Percentiles rank a stretch among this genome's conserved stretches.
Conservation (phyloP, 2,329 filamentous ascomycete genomes). For the Trichophyton equinum region DNA sequence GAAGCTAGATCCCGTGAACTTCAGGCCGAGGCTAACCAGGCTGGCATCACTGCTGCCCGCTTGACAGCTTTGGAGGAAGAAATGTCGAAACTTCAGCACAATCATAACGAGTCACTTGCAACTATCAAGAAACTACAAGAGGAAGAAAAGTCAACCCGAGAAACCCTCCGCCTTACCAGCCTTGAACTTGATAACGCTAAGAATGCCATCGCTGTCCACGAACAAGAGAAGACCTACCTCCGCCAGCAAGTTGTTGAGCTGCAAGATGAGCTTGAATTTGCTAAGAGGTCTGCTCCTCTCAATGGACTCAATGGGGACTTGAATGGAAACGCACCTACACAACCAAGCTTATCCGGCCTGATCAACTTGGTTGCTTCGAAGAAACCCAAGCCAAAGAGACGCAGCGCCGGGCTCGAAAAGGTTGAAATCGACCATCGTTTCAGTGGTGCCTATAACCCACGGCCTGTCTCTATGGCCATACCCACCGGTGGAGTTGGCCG, state of each 20-base stretch:
- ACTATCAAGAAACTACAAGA: slow-evolving; percentile 93
- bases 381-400: slow-evolving; percentile 70
- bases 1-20: slow-evolving; percentile 86
- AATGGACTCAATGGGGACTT: slow-evolving; percentile 52
- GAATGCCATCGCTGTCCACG: slow-evolving; percentile 60
- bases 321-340: slow-evolving; percentile 47
- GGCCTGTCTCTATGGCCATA: slow-evolving; percentile 92
- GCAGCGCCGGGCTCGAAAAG: slow-evolving; percentile 78
- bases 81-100: slow-evolving; percentile 80
- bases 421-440: slow-evolving; percentile 71
- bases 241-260: slow-evolving; percentile 80
- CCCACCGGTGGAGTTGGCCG: slow-evolving; percentile 40
- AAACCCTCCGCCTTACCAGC: slow-evolving; percentile 66
- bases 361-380: slow-evolving; percentile 96
- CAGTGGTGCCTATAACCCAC: slow-evolving; percentile 83
- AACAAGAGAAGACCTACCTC: slow-evolving; percentile 73
- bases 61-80: slow-evolving; percentile 88
- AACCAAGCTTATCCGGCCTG: slow-evolving; percentile 56
- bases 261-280: slow-evolving; percentile 81
- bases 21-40: slow-evolving; percentile 93
- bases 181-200: slow-evolving; percentile 70
- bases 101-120: slow-evolving; percentile 76
- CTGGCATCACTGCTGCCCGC: slow-evolving; percentile 84
- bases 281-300: slow-evolving; percentile 62
- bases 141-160: slow-evolving; percentile 74